Evolutionary conservation across 2,329 filamentous ascomycete species (phyloP).

Genomic region (Arthrobotrys musiformis): DNA sequence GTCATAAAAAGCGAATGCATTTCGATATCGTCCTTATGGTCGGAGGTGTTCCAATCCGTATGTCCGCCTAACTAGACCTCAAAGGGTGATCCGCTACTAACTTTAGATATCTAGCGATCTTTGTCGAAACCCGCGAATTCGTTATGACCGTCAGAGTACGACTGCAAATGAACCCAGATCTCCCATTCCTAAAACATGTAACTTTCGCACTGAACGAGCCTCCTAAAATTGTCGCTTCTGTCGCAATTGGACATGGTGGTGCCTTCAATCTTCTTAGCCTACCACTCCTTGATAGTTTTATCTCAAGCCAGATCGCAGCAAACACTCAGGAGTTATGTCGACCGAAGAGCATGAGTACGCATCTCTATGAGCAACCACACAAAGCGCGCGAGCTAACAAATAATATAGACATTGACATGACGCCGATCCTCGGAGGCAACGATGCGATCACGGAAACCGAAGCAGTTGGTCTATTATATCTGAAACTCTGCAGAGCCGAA

Average conservation of each 20-base stretch:
- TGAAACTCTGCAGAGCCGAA: conserved; percentile 86
- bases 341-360: conserved; percentile 88
- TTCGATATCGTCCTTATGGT: conserved; percentile 96
- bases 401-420: conserved; percentile 75
- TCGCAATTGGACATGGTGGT: conserved; percentile 71
- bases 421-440: conserved; percentile 89
- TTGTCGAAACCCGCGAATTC: conserved; percentile 84
- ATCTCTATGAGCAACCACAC: not conserved
- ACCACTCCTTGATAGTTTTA: conserved; percentile 92
- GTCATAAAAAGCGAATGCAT: conserved; percentile 88
- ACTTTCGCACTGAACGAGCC: conserved; percentile 95
- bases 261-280: conserved; percentile 88
- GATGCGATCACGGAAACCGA: conserved; percentile 89
- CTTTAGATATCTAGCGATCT: conserved; percentile 51
- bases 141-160: conserved; percentile 86
- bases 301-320: conserved; percentile 91
- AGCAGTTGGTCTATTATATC: conserved; percentile 86
- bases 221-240: conserved; percentile 83
- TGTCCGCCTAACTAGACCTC: not conserved
- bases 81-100: not conserved
- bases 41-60: conserved; percentile 83
- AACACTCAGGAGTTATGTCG: conserved; percentile 91
- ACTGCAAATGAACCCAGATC: conserved; percentile 85
- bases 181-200: conserved; percentile 89
- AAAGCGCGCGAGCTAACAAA: not conserved